These are phyloP conservation scores for Ceratobasidium sp. DNA, from an alignment of 1,284 basidiomycete genomes.

Conservation along the genomic window DNA sequence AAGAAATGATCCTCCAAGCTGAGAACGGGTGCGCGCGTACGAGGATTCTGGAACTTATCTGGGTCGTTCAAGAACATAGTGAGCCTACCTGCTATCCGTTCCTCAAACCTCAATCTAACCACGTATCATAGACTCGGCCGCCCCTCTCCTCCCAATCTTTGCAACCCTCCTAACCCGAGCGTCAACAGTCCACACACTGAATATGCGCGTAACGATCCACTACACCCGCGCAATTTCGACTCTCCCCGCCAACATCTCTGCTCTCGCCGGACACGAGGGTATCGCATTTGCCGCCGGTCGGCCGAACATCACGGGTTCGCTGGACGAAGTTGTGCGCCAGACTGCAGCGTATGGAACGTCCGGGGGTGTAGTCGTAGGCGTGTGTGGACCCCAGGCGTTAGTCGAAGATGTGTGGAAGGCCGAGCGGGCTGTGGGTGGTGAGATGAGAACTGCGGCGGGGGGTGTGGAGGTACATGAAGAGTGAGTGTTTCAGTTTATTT, in stretches of 20 bases:
- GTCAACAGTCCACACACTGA: conserved; percentile 57
- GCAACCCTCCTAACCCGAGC: conserved; percentile 65
- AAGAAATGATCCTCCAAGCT: conserved; percentile 47
- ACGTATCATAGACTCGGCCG: conserved; percentile 61
- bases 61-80: conserved; percentile 49
- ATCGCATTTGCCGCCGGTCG: conserved; percentile 67
- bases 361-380: conserved; percentile 72
- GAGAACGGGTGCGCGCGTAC: conserved; percentile 34
- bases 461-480: conserved; percentile 80
- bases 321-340: conserved; percentile 66
- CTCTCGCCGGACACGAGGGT: conserved; percentile 57
- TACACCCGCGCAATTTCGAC: conserved; percentile 69
- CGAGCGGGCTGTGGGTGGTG: conserved; percentile 64
- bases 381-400: conserved; percentile 74
- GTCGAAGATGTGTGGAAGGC: conserved; percentile 68
- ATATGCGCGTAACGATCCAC: conserved; percentile 69
- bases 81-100: background rate
- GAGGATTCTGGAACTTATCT: conserved; percentile 46
- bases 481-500: conserved; percentile 55
- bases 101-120: conserved; percentile 3
- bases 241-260: conserved; percentile 57
- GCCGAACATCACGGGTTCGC: conserved; percentile 62
- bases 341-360: conserved; percentile 64
- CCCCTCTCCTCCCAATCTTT: conserved; percentile 69
- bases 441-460: conserved; percentile 69